Evolutionary conservation across 352 stramenopile species (phyloP).

Genomic region (Phytopythium litorale): DNA sequence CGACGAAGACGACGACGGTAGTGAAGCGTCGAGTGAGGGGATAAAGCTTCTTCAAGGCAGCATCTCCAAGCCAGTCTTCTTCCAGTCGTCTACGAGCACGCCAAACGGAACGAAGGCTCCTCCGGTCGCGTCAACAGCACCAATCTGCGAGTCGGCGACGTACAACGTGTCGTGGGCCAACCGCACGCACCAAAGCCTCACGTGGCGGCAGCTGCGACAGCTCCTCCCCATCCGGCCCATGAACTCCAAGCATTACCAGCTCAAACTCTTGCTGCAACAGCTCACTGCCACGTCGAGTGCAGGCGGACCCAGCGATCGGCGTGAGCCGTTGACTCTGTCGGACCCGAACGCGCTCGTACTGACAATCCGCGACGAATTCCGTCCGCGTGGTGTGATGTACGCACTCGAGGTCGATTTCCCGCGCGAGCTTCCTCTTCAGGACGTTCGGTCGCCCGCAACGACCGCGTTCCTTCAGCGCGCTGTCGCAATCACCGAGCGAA

Average conservation of each 20-base stretch:
- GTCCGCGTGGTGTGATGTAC: constrained; percentile 23
- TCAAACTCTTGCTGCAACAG: constrained; percentile 29
- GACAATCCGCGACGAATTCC: constrained; percentile 23
- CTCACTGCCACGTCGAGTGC: neutral
- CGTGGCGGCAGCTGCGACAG: constrained; percentile 49
- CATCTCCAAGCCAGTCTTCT: constrained; percentile 18
- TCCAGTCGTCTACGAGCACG: neutral
- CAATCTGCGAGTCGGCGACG: constrained; percentile 30
- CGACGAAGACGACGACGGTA: neutral
- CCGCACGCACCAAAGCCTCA: constrained; percentile 33
- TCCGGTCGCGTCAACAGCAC: neutral
- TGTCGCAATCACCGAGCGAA: constrained; percentile 33
- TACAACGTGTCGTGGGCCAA: constrained; percentile 62
- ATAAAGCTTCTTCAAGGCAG: constrained; percentile 30
- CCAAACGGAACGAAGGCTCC: neutral
- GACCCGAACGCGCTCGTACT: constrained; percentile 35
- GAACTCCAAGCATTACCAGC: constrained; percentile 68
- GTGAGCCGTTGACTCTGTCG: constrained; percentile 9
- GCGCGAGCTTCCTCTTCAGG: constrained; percentile 7
- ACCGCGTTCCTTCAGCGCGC: constrained; percentile 29
- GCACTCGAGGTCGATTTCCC: constrained; percentile 39
- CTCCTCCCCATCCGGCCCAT: constrained; percentile 58
- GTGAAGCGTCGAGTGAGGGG: neutral
- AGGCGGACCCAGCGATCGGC: neutral
- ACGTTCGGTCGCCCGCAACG: constrained; percentile 8